A percentile compares a stretch with the other conserved stretches of the same genome.
phyloP scores from a whole-genome alignment of 192 early-diverging fungal genomes.

The Paraglomus brasilianum region DNA sequence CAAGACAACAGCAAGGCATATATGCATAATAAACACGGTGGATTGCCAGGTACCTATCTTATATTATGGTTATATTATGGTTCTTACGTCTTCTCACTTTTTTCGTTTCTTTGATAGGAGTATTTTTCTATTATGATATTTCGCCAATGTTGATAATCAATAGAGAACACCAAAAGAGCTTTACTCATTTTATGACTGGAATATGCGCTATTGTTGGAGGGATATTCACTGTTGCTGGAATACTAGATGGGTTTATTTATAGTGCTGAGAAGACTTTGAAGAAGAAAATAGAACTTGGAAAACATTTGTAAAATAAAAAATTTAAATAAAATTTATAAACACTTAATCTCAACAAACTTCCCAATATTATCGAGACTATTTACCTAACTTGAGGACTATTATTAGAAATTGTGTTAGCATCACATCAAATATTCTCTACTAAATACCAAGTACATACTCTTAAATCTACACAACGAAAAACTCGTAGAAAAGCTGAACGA shows the following conservation, averaged over 20 bases:
- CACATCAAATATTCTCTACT: too few species aligned
- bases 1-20: constrained; percentile 24
- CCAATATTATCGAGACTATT: too few species aligned
- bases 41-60: constrained; percentile 37
- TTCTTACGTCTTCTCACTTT: background rate
- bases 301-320: constrained; percentile 50
- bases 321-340: too few species aligned
- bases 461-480: too few species aligned
- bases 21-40: constrained; percentile 19
- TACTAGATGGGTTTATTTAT: constrained; percentile 86
- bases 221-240: constrained; percentile 91
- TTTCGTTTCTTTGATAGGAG: constrained; percentile 50
- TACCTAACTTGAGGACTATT: too few species aligned
- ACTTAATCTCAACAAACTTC: too few species aligned
- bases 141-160: constrained; percentile 95
- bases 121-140: constrained; percentile 94
- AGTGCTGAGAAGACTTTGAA: constrained; percentile 77
- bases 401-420: too few species aligned
- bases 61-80: background rate
- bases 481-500: too few species aligned
- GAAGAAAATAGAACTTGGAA: constrained; percentile 81
- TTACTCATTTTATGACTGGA: constrained; percentile 86
- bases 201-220: constrained; percentile 93
- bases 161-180: constrained; percentile 74
- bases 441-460: too few species aligned